Evolutionary conservation across 177 flowering plant genomes (phyloP), one percentile per base, ranked within the genome.

Genomic region (Tripterygium wilfordii): DNA sequence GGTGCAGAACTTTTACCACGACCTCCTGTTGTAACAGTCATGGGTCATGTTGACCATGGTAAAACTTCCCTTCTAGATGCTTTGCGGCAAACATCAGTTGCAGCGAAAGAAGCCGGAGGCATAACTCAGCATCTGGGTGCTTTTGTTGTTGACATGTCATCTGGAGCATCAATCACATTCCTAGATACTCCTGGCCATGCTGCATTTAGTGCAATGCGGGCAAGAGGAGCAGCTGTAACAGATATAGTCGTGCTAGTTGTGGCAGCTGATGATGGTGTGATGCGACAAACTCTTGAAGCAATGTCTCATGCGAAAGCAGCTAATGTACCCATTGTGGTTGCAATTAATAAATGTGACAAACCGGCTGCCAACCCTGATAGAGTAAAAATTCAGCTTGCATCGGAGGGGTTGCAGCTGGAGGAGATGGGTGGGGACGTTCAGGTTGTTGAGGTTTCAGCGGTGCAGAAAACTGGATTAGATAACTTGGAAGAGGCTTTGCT

Each of bases 21-120:
- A 44, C 78, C 94, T 15, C 64, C 95, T 1, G 97, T 89, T 53
- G 86, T 86, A 15, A 89, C 97, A 19, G 94, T 89, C 24, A 89
- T 89, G 97, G 97, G 96, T 32, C 97, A 89, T 67, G 97, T 89
- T 54, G 97, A 90, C 63, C 97, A 89, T 68, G 97, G 96, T n/a
- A 89, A 89, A 71, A 89, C 97, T 33, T 87, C 97, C 45, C 91
- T 90, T 51, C 57, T 90, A 20, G 96, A 90, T 75, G 95, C 96
- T 36, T 54, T 90, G 21, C 85, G 92, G 9, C 80, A 85, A 50
- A 83, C 95, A 47, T 81, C 95, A 30, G 82, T 89, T 45, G 97
- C 85, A 35, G 90, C 86, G 2, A 65, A 33, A 50, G 97, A 89
- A 75, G 97, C 95, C 26, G 95, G 97, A 16, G 97, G 97, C 38